These are phyloP conservation scores for Pugionium dolabratum DNA, from an alignment of 345 rosid species.

Conservation along the genomic window DNA sequence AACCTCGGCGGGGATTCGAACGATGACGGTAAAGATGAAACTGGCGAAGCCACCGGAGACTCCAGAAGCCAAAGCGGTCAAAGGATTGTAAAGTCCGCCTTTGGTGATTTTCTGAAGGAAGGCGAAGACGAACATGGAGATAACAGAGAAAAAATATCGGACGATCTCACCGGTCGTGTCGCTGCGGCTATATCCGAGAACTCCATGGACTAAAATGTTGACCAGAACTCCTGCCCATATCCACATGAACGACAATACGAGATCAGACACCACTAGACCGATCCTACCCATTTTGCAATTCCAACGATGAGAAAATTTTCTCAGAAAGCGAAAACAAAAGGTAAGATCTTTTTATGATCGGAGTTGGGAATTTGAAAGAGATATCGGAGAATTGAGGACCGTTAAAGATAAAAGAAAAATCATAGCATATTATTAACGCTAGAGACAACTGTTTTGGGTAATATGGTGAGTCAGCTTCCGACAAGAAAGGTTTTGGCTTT, in stretches of 20 bases:
- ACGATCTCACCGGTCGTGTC: slow-evolving; percentile 47
- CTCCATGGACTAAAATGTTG: slow-evolving; percentile 53
- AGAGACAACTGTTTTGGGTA: background rate
- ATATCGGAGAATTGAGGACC: slow-evolving; percentile 12
- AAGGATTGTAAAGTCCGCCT: slow-evolving; percentile 73
- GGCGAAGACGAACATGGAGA: slow-evolving; percentile 69
- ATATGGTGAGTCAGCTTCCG: slow-evolving; percentile 34
- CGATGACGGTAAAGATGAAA: slow-evolving; percentile 58
- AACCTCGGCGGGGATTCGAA: slow-evolving; percentile 84
- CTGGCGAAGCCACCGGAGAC: slow-evolving; percentile 57
- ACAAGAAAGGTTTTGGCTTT: slow-evolving; percentile 28
- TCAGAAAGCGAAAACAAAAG: background rate
- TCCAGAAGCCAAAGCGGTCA: slow-evolving; percentile 61
- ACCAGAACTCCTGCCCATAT: slow-evolving; percentile 67
- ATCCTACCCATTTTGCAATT: slow-evolving; percentile 26
- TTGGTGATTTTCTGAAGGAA: slow-evolving; percentile 54
- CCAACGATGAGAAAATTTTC: background rate
- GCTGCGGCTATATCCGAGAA: slow-evolving; percentile 48
- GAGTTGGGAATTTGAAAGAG: slow-evolving; percentile 4
- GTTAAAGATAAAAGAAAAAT: slow-evolving; percentile 5
- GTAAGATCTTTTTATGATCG: background rate
- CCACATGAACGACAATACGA: slow-evolving; percentile 70
- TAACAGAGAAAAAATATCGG: slow-evolving; percentile 45
- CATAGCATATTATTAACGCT: slow-evolving; percentile 30
- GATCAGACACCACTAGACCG: slow-evolving; percentile 51